phyloP scores from a whole-genome alignment of 768 basidiomycete genomes.

The Xerocomus brunneocitrinus region DNA sequence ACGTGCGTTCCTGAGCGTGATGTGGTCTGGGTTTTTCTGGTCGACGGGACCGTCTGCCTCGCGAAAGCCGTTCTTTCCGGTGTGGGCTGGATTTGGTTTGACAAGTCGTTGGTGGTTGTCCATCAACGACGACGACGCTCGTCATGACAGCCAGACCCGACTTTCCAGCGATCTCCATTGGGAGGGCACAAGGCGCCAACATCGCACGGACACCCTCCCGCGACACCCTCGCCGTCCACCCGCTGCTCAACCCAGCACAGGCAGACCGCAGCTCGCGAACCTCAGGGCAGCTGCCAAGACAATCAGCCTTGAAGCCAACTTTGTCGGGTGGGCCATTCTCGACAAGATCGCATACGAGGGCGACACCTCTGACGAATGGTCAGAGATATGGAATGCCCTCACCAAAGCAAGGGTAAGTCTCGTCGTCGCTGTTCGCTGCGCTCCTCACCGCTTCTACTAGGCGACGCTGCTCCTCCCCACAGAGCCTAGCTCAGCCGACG shows the following conservation, averaged over 20 bases:
- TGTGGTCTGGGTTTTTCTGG: constrained; percentile 18
- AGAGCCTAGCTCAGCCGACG: constrained; percentile 47
- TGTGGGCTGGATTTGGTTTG: constrained; percentile 8
- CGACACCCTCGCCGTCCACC: constrained; percentile 59
- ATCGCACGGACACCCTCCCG: constrained; percentile 43
- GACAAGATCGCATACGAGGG: constrained; percentile 59
- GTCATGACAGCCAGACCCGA: constrained; percentile 37
- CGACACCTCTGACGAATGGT: constrained; percentile 57
- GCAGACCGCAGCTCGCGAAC: constrained; percentile 66
- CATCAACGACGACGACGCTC: background rate
- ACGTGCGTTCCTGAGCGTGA: constrained; percentile 30
- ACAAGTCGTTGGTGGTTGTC: constrained; percentile 10
- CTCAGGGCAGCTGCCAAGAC: constrained; percentile 68
- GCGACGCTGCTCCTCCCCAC: constrained; percentile 77
- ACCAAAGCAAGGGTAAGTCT: constrained; percentile 60
- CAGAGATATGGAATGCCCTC: constrained; percentile 61
- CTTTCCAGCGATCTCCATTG: constrained; percentile 55
- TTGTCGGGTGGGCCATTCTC: constrained; percentile 72
- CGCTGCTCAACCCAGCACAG: constrained; percentile 50
- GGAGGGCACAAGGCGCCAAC: constrained; percentile 42
- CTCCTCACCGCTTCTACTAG: constrained; percentile 42
- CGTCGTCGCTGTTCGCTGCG: background rate
- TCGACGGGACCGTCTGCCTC: constrained; percentile 10
- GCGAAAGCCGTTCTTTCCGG: constrained; percentile 21
- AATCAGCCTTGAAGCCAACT: constrained; percentile 58